A percentile compares a stretch with the other conserved stretches of the same genome.
These are phyloP conservation scores for Penicillium freii DNA, from an alignment of 2,329 filamentous ascomycete species.

Conservation along the genomic window DNA sequence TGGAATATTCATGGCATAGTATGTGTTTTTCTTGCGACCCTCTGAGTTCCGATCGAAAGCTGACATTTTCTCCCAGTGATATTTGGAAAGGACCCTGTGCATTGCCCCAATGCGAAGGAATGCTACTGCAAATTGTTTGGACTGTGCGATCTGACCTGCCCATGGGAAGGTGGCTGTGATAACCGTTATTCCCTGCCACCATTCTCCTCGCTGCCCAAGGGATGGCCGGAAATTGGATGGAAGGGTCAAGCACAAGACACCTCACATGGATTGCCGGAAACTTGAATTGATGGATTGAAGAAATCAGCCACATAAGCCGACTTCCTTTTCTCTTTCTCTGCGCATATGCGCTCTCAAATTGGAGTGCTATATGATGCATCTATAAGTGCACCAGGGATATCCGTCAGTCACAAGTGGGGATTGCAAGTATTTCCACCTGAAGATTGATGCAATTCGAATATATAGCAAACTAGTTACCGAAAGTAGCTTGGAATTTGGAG, in stretches of 20 bases:
- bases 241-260: constrained; percentile 39
- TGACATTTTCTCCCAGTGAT: constrained; percentile 46
- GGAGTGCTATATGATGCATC: neutral
- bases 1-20: constrained; percentile 63
- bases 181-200: constrained; percentile 60
- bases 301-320: neutral
- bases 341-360: neutral
- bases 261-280: constrained; percentile 32
- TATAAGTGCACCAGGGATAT: neutral
- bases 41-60: neutral
- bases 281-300: constrained; percentile 12
- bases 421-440: too few species aligned
- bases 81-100: constrained; percentile 56
- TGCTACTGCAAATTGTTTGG: constrained; percentile 69
- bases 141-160: constrained; percentile 52
- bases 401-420: neutral
- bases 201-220: constrained; percentile 57
- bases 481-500: neutral
- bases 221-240: constrained; percentile 62
- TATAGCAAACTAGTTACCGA: neutral
- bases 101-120: constrained; percentile 60
- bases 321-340: neutral
- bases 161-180: constrained; percentile 48
- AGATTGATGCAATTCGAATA: neutral
- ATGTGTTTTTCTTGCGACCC: constrained; percentile 26